Percentiles rank a stretch among this genome's conserved stretches.
Conservation (phyloP, 345 rosid species). For the Chamaenerion angustifolium region DNA sequence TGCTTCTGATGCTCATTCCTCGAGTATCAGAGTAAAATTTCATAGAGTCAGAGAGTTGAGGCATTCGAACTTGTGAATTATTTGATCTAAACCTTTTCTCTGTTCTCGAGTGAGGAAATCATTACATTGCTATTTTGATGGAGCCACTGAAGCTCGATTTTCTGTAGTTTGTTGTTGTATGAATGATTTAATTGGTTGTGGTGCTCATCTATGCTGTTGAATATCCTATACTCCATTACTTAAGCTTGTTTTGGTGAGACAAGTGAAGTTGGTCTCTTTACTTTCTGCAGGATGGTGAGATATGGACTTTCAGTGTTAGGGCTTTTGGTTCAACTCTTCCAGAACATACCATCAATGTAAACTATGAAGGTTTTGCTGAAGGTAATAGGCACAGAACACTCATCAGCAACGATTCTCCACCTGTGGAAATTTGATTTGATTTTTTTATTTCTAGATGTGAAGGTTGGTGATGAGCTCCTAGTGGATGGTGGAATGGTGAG, state of each 20-base stretch:
- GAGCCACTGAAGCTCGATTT: no score
- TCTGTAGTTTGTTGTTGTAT: no score
- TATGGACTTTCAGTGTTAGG: conserved; percentile 93
- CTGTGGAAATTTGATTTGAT: background rate
- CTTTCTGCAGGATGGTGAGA: conserved; percentile 70
- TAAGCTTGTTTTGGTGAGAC: background rate
- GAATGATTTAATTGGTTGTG: no score
- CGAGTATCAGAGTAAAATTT: no score
- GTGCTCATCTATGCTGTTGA: background rate
- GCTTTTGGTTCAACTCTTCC: conserved; percentile 66
- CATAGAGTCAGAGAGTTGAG: no score
- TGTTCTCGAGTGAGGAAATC: no score
- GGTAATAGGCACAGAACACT: conserved; percentile 22
- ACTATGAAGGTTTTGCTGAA: conserved; percentile 95
- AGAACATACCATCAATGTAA: conserved; percentile 70
- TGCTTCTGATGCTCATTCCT: no score
- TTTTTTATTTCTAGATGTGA: conserved; percentile 38
- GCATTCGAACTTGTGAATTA: no score
- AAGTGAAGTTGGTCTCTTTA: background rate
- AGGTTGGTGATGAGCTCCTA: conserved; percentile 84
- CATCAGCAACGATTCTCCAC: no score
- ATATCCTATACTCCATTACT: background rate
- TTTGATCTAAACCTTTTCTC: no score
- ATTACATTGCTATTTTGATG: no score
- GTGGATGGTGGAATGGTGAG: conserved; percentile 99